Conservation (phyloP, 1,284 basidiomycete species). For the Melampsora americana region DNA sequence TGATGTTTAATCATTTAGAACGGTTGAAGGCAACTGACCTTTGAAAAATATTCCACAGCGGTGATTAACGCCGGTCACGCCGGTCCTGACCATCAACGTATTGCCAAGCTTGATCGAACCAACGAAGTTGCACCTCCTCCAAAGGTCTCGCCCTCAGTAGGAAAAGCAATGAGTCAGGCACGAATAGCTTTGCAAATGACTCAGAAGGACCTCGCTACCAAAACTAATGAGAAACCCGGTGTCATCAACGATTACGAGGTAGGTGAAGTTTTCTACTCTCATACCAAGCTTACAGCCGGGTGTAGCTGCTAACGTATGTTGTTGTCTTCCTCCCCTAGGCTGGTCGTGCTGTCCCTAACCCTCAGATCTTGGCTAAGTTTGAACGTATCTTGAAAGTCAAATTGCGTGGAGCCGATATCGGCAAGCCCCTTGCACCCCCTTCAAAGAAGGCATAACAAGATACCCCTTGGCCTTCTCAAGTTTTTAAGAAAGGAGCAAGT, state of each 20-base stretch:
- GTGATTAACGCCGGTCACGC: constrained; percentile 22
- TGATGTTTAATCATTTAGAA: background rate
- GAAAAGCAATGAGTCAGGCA: constrained; percentile 38
- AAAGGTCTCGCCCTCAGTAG: constrained; percentile 23
- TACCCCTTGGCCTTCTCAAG: background rate
- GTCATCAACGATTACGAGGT: constrained; percentile 43
- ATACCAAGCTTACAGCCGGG: background rate
- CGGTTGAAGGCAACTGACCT: background rate
- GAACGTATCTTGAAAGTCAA: constrained; percentile 41
- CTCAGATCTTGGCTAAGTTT: constrained; percentile 36
- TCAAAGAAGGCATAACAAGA: constrained; percentile 10
- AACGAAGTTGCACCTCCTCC: constrained; percentile 40
- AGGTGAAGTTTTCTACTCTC: background rate
- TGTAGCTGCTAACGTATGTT: background rate
- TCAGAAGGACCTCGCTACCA: constrained; percentile 33
- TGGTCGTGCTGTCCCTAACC: constrained; percentile 30
- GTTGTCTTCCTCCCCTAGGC: constrained; percentile 2
- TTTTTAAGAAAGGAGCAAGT: background rate
- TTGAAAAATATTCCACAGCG: background rate
- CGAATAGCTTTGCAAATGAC: constrained; percentile 28
- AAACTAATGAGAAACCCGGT: constrained; percentile 33
- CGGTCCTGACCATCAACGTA: constrained; percentile 38
- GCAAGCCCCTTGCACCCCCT: constrained; percentile 21
- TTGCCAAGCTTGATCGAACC: constrained; percentile 32
- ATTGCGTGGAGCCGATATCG: constrained; percentile 35